Percentiles rank a stretch among this genome's conserved stretches.
phyloP scores from a whole-genome alignment of 805 yeast species.

The Metschnikowia picachoensis region DNA sequence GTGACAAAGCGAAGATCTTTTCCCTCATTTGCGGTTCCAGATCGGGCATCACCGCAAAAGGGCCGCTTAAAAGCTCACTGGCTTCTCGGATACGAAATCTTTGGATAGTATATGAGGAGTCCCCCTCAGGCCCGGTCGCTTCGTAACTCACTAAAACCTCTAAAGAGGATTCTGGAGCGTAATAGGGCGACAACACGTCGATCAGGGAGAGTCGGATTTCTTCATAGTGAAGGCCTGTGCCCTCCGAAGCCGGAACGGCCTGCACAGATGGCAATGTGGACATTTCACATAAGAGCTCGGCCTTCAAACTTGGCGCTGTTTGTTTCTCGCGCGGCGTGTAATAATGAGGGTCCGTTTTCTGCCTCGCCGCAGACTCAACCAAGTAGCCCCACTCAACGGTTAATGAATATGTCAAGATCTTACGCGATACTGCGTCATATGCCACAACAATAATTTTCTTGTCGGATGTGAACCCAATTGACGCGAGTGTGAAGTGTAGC shows the following conservation, averaged over 20 bases:
- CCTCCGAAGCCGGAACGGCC: not conserved
- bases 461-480: conserved; percentile 51
- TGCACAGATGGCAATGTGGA: conserved; percentile 9
- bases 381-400: conserved; percentile 56
- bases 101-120: conserved; percentile 20
- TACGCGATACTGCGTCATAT: conserved; percentile 32
- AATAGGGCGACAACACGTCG: conserved; percentile 45
- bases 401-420: conserved; percentile 41
- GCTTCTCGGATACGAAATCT: conserved; percentile 27
- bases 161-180: conserved; percentile 37
- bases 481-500: conserved; percentile 29
- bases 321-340: conserved; percentile 46
- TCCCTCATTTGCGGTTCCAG: conserved; percentile 11
- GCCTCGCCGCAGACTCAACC: conserved; percentile 43
- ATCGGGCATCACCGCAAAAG: conserved; percentile 30
- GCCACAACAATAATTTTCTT: conserved; percentile 44
- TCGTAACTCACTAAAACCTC: conserved; percentile 46
- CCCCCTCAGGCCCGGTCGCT: conserved; percentile 13
- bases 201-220: conserved; percentile 20
- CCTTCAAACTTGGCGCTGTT: conserved; percentile 36
- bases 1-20: conserved; percentile 11
- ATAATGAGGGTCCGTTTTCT: conserved; percentile 45
- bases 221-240: not conserved
- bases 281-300: conserved; percentile 33
- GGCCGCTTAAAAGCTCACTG: conserved; percentile 23